These are phyloP conservation scores for Isoetes taiwanensis DNA, from an alignment of 75 land plant species.

Conservation along the genomic window DNA sequence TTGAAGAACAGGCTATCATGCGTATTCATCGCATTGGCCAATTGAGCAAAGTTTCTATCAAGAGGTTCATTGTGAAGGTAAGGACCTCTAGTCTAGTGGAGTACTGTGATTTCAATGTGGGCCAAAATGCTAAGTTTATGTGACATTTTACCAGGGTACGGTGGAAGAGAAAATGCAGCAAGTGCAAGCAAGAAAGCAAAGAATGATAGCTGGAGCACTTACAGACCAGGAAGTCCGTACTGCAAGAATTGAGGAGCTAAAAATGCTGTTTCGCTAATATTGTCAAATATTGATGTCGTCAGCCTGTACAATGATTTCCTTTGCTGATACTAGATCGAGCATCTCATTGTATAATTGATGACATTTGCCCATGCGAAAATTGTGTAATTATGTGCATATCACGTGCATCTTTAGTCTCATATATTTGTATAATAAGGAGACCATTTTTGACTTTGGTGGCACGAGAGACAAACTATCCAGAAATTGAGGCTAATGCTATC, in stretches of 20 bases:
- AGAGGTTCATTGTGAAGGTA: conserved; percentile 82
- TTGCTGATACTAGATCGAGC: too few relatives aligned
- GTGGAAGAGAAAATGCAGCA: conserved; percentile 91
- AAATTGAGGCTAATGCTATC: too few relatives aligned
- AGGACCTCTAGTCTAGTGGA: background rate
- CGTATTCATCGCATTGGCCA: conserved; percentile 92
- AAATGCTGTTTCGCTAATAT: conserved; percentile 68
- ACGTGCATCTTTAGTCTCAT: too few relatives aligned
- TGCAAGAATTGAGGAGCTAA: conserved; percentile 84
- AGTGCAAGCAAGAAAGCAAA: conserved; percentile 85
- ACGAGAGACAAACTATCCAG: too few relatives aligned
- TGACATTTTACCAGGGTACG: conserved; percentile 39
- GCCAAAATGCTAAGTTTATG: background rate
- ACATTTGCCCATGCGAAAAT: too few relatives aligned
- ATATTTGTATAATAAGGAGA: too few relatives aligned
- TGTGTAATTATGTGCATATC: too few relatives aligned
- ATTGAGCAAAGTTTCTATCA: conserved; percentile 54
- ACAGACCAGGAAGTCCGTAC: conserved; percentile 80
- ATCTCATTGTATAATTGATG: too few relatives aligned
- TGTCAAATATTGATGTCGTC: background rate
- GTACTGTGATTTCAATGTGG: background rate
- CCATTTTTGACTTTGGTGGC: too few relatives aligned
- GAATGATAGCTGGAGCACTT: conserved; percentile 79
- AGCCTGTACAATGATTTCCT: background rate
- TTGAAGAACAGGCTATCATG: conserved; percentile 98